Evolutionary conservation across 768 basidiomycete genomes (phyloP).

Genomic region (Lentinus brumalis): DNA sequence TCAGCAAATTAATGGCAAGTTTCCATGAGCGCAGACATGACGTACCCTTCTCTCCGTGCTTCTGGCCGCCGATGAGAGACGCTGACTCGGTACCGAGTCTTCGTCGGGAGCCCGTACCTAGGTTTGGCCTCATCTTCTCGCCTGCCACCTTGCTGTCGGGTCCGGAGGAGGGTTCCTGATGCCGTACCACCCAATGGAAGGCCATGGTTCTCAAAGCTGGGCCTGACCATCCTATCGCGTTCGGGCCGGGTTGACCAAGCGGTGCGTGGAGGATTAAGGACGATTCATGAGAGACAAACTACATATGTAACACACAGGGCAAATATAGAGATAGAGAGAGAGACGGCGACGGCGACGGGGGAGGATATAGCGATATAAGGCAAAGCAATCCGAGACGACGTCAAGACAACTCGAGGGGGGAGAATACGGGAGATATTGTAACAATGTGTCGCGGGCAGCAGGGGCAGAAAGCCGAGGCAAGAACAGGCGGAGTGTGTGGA

Average conservation of each 20-base stretch:
- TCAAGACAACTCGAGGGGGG: slow-evolving; percentile 2
- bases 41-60: too few species aligned
- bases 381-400: slow-evolving; percentile 15
- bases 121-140: not conserved
- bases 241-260: not conserved
- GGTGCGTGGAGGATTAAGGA: slow-evolving; percentile 1
- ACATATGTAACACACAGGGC: slow-evolving; percentile 23
- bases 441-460: slow-evolving; percentile 8
- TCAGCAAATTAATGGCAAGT: too few species aligned
- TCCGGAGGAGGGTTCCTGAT: not conserved
- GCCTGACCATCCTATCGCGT: not conserved
- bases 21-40: too few species aligned
- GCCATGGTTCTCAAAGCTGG: too few species aligned
- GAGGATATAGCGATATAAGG: slow-evolving; percentile 20
- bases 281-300: slow-evolving; percentile 17
- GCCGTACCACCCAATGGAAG: too few species aligned
- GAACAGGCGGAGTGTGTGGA: not conserved
- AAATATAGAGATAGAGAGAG: slow-evolving; percentile 4
- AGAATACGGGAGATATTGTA: slow-evolving; percentile 1
- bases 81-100: not conserved
- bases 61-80: too few species aligned
- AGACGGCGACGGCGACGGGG: not conserved
- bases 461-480: not conserved
- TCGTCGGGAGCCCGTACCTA: not conserved
- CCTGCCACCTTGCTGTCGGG: not conserved